Percentiles rank a stretch among this genome's conserved stretches.
Conservation (phyloP, 2,329 filamentous ascomycete species). For the Xylaria digitata region DNA sequence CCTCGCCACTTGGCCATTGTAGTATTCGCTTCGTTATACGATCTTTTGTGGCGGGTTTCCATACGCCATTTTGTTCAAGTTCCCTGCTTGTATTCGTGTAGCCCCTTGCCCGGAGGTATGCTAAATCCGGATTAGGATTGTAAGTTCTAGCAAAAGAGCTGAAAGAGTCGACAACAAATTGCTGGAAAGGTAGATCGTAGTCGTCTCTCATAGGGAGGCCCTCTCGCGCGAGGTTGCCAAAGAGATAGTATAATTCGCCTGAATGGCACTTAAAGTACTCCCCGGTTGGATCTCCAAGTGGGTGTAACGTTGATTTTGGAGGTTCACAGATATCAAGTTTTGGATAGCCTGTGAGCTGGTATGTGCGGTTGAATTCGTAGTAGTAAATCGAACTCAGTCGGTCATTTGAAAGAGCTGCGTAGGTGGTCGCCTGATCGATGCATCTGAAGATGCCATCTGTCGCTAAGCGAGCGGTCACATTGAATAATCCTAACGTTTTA, state of each 20-base stretch:
- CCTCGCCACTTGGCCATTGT: constrained; percentile 55
- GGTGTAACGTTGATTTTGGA: constrained; percentile 50
- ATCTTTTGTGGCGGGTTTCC: constrained; percentile 53
- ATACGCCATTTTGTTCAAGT: constrained; percentile 47
- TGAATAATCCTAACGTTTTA: constrained; percentile 65
- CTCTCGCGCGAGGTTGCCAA: constrained; percentile 60
- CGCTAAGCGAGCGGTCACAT: constrained; percentile 63
- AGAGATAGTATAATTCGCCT: constrained; percentile 65
- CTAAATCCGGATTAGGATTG: constrained; percentile 61
- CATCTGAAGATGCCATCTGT: constrained; percentile 71
- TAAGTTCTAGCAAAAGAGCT: constrained; percentile 61
- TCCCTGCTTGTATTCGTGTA: constrained; percentile 50
- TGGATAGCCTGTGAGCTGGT: constrained; percentile 65
- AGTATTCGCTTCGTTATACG: constrained; percentile 59
- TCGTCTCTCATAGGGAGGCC: constrained; percentile 60
- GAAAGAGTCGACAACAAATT: constrained; percentile 60
- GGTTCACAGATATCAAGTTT: constrained; percentile 61
- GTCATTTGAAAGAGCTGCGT: constrained; percentile 57
- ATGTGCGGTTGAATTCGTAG: constrained; percentile 70
- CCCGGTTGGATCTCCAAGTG: constrained; percentile 41
- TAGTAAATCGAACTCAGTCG: constrained; percentile 64
- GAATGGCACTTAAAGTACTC: constrained; percentile 67
- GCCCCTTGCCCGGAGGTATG: constrained; percentile 58
- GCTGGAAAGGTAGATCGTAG: constrained; percentile 53
- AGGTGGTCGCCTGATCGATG: constrained; percentile 68